phyloP scores from a whole-genome alignment of 306 rosid species.

The Hylodesmum podocarpum region DNA sequence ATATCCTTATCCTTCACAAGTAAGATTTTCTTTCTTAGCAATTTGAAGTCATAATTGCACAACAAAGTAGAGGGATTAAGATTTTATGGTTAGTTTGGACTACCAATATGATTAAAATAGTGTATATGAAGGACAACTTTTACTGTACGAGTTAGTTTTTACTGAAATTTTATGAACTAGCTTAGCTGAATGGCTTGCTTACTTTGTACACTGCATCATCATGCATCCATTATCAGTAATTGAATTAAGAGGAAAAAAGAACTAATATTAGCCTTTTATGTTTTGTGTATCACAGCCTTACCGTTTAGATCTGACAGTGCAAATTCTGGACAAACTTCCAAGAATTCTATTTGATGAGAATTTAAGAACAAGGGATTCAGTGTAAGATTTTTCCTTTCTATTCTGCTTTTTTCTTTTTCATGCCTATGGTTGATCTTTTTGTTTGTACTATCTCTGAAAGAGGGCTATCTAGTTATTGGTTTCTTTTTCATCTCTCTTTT shows the following conservation, averaged over 20 bases:
- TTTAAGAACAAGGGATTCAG: conserved; percentile 58
- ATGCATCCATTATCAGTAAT: background rate
- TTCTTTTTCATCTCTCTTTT: background rate
- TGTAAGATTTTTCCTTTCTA: conserved; percentile 42
- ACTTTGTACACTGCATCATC: background rate
- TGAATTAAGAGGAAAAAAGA: background rate
- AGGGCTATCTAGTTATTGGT: background rate
- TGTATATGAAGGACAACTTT: too few species aligned
- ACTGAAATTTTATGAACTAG: too few species aligned
- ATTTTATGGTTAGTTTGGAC: too few species aligned
- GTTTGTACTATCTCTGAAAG: background rate
- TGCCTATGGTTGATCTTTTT: background rate
- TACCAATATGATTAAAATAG: too few species aligned
- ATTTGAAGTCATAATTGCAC: background rate
- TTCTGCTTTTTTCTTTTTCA: background rate
- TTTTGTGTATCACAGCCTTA: conserved; percentile 39
- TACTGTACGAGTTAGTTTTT: too few species aligned
- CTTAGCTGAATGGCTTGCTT: background rate
- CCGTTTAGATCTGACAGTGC: conserved; percentile 57
- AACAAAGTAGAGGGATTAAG: background rate
- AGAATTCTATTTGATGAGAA: conserved; percentile 68
- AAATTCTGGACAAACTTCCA: conserved; percentile 67
- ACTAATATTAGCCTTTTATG: background rate
- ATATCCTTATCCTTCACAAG: conserved; percentile 41
- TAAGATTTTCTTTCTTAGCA: background rate